Conservation (phyloP, 2,329 filamentous ascomycete genomes). For the Neospermospora avenae region DNA sequence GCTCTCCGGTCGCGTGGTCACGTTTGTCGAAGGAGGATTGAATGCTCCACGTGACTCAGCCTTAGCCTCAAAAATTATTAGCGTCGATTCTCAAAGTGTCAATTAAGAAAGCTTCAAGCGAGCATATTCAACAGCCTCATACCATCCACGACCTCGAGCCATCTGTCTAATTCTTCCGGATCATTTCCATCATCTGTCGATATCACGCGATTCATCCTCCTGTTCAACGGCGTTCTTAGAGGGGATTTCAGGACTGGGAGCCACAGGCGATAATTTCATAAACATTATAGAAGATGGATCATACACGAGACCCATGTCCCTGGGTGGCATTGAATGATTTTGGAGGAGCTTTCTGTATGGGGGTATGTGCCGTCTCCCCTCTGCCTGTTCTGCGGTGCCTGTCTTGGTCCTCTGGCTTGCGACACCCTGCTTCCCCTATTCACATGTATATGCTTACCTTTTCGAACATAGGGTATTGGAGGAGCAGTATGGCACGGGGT, state of each 20-base stretch:
- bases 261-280: slow-evolving; percentile 7
- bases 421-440: neutral
- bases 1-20: neutral
- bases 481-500: slow-evolving; percentile 94
- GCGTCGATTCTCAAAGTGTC: neutral
- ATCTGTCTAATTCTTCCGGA: neutral
- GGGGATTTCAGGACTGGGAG: neutral
- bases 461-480: slow-evolving; percentile 58
- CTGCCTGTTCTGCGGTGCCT: neutral
- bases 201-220: neutral
- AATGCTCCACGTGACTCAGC: neutral
- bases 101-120: neutral
- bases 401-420: neutral
- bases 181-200: neutral
- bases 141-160: neutral
- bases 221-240: neutral
- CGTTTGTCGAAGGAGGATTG: neutral
- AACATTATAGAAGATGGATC: slow-evolving; percentile 65
- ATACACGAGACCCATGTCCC: slow-evolving; percentile 93
- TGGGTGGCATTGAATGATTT: slow-evolving; percentile 98
- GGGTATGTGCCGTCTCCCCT: slow-evolving; percentile 58
- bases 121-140: neutral
- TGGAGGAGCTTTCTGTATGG: slow-evolving; percentile 95
- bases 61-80: slow-evolving; percentile 7
- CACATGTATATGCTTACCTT: slow-evolving; percentile 21